Evolutionary conservation across 1,284 basidiomycete species (phyloP).

Genomic region (Rhodotorula sp.): DNA sequence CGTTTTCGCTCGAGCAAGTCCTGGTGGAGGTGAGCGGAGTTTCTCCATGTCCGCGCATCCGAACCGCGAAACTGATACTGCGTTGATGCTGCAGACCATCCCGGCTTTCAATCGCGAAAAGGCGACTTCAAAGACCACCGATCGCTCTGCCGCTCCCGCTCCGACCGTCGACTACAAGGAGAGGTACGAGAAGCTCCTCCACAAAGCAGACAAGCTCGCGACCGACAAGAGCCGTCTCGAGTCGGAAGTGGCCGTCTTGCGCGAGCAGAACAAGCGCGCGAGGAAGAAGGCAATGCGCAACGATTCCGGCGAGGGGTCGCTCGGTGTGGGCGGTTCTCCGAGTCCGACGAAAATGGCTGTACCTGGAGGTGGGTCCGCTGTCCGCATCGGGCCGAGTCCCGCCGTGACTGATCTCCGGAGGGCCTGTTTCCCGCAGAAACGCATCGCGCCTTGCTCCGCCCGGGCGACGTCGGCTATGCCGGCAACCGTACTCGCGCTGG

Average conservation of each 20-base stretch:
- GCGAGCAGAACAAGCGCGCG: constrained; percentile 1
- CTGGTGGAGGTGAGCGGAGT: neutral
- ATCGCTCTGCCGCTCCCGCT: neutral
- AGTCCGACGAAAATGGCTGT: neutral
- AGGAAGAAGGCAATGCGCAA: neutral
- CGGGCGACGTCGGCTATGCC: too few relatives aligned
- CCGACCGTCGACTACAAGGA: neutral
- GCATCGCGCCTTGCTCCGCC: neutral
- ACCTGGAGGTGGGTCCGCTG: neutral
- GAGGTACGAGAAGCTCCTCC: neutral
- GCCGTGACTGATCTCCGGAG: neutral
- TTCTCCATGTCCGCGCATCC: neutral
- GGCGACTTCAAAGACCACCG: too few relatives aligned
- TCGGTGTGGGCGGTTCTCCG: neutral
- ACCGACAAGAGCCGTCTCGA: neutral
- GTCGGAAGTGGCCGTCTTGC: neutral
- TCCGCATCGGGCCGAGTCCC: neutral
- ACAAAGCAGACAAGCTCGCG: neutral
- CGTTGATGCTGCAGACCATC: neutral
- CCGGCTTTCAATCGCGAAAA: neutral
- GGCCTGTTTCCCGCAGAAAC: neutral
- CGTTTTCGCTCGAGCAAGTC: neutral
- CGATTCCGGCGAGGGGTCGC: neutral
- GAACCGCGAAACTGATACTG: neutral
- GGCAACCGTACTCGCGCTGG: too few relatives aligned